Percentiles rank a stretch among this genome's conserved stretches.
These are phyloP conservation scores for Lasiosphaeria hispida DNA, from an alignment of 495 filamentous ascomycete species.

Conservation along the genomic window DNA sequence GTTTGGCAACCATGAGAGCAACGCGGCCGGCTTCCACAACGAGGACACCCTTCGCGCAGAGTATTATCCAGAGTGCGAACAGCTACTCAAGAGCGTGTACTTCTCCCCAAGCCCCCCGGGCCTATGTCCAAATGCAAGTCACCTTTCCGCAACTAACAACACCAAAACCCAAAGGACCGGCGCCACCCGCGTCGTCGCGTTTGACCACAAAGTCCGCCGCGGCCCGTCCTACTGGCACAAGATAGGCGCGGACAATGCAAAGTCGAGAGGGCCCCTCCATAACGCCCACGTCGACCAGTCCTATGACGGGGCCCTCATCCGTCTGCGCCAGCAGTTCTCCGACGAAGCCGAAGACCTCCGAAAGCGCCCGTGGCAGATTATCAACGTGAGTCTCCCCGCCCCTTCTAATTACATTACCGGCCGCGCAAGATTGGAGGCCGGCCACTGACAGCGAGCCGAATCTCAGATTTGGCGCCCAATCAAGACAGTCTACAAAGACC, in stretches of 20 bases:
- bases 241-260: conserved; percentile 26
- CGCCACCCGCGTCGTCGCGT: conserved; percentile 59
- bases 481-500: conserved; percentile 57
- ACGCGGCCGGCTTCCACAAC: conserved; percentile 26
- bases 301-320: conserved; percentile 55
- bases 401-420: too few species aligned
- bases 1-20: conserved; percentile 24
- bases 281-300: conserved; percentile 73
- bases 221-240: conserved; percentile 39
- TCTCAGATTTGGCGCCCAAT: conserved; percentile 65
- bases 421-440: too few species aligned
- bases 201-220: conserved; percentile 71
- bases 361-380: conserved; percentile 63
- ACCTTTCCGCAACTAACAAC: too few species aligned
- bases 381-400: conserved; percentile 50
- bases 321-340: conserved; percentile 55
- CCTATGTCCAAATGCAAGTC: too few species aligned
- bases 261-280: conserved; percentile 58
- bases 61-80: conserved; percentile 64
- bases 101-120: too few species aligned
- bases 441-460: too few species aligned
- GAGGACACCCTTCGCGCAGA: conserved; percentile 46
- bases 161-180: conserved; percentile 54
- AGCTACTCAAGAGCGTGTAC: conserved; percentile 57
- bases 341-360: conserved; percentile 53